Base-by-base conservation (phyloP, 176 grass and related monocot genomes). In the Aegilops longissima region DNA sequence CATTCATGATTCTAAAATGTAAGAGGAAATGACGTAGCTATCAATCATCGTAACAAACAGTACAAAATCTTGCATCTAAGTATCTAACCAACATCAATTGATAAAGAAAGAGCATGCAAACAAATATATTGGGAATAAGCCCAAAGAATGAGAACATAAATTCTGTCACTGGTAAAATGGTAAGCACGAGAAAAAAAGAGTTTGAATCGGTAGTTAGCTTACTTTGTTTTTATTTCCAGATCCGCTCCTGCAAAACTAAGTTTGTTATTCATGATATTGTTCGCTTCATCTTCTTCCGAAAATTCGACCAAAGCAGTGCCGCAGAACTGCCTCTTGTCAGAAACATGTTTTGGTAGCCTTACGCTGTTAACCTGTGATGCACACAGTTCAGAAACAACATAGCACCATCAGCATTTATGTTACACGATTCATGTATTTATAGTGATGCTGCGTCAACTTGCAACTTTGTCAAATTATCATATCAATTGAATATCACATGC, bases 241-340 rank as follows among this genome's bases (percentile, higher is more conserved):
- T 96, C 87, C 42, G 83, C 88, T 69, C 92, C 90, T 2, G 84
- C 89, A 90, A 91, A 99, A 71, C 83, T 18, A 70, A 96, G 63
- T 11, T 40, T 93, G 70, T 89, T 90, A 45, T 88, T 73, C 11
- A 92, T 49, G 78, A 90, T 80, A 68, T 69, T 77, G 66, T 91
- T 93, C 27, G 85, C 97, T 84, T 99, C 97, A 13, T 86, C 92
- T 82, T 99, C 97, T 81, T 99, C 90, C 5, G 92, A 93, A 92
- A 99, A 99, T 80, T 99, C 97, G 61, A 99, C 83, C 75, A 99
- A 83, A 86, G 94, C 97, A 73, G 90, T 91, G 61, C 97, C 97
- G 29, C 92, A 93, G 25, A 96, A 93, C 80, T 88, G 78, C 40
- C 90, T 89, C 86, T 90, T 93, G 73, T 98, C 90, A 25, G 81